phyloP scores from a whole-genome alignment of 495 filamentous ascomycete species.

The Talaromyces trachyspermus region DNA sequence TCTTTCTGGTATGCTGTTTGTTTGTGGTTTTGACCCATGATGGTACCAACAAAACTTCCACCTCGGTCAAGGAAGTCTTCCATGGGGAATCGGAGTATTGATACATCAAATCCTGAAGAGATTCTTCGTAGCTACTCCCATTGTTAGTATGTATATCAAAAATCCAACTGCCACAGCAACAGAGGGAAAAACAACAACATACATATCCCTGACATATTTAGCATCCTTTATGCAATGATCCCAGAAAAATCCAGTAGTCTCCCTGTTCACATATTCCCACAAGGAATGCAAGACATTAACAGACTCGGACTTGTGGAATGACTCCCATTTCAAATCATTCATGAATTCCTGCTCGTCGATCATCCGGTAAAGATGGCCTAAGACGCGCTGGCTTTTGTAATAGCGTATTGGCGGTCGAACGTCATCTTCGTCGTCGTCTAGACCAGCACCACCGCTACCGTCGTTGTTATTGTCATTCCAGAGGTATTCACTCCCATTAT shows the following conservation, averaged over 20 bases:
- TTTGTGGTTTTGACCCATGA: slow-evolving; percentile 55
- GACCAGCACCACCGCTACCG: slow-evolving; percentile 21
- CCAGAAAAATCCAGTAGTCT: slow-evolving; percentile 36
- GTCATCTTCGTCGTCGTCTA: slow-evolving; percentile 50
- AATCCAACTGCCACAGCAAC: neutral
- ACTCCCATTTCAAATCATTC: slow-evolving; percentile 38
- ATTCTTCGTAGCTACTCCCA: slow-evolving; percentile 58
- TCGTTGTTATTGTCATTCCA: slow-evolving; percentile 6
- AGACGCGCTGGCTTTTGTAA: slow-evolving; percentile 60
- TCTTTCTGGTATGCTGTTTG: slow-evolving; percentile 59
- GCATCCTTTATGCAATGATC: slow-evolving; percentile 31
- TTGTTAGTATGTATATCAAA: slow-evolving; percentile 1
- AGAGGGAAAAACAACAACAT: slow-evolving; percentile 14
- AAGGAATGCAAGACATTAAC: slow-evolving; percentile 10
- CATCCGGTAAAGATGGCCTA: slow-evolving; percentile 64
- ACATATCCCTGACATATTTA: slow-evolving; percentile 47
- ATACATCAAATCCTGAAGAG: slow-evolving; percentile 47
- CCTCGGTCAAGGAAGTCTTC: slow-evolving; percentile 50
- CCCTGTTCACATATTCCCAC: slow-evolving; percentile 31
- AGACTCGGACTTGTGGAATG: neutral
- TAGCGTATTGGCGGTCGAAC: slow-evolving; percentile 35
- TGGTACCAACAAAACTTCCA: slow-evolving; percentile 72
- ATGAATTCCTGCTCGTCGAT: slow-evolving; percentile 70
- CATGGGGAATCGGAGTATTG: slow-evolving; percentile 50
- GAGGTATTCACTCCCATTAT: slow-evolving; percentile 14